Percentiles rank a stretch among this genome's conserved stretches.
Conservation (phyloP, 306 rosid species). For the Quercus rubra region DNA sequence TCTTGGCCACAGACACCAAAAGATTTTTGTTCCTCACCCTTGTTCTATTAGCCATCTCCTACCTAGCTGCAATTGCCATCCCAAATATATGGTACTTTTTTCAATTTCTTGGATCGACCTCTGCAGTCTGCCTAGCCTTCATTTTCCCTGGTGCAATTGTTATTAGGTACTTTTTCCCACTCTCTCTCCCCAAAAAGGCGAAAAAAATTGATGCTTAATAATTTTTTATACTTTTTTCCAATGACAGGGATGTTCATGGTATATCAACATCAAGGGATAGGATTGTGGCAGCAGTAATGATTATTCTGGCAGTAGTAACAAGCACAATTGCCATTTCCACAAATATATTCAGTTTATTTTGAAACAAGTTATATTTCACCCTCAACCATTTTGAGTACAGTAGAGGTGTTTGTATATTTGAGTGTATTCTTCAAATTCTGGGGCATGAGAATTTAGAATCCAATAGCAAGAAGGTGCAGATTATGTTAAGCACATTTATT, state of each 20-base stretch:
- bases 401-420: neutral
- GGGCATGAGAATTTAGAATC: neutral
- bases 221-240: constrained; percentile 2
- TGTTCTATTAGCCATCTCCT: constrained; percentile 51
- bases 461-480: neutral
- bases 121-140: constrained; percentile 82
- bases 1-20: constrained; percentile 49
- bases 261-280: constrained; percentile 67
- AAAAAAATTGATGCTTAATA: neutral
- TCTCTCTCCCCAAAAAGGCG: neutral
- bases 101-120: constrained; percentile 85
- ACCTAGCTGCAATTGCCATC: constrained; percentile 75
- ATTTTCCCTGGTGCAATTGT: constrained; percentile 82
- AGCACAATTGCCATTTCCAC: constrained; percentile 77
- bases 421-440: neutral
- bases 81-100: constrained; percentile 90
- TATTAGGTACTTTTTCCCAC: constrained; percentile 49
- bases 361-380: constrained; percentile 24
- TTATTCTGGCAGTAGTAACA: constrained; percentile 55
- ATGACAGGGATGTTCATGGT: constrained; percentile 67
- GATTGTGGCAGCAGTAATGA: constrained; percentile 55
- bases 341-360: constrained; percentile 42
- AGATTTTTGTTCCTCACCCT: constrained; percentile 69
- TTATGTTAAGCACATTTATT: neutral
- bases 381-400: neutral